Base-by-base conservation (phyloP, 345 rosid species). In the Acer saccharum region DNA sequence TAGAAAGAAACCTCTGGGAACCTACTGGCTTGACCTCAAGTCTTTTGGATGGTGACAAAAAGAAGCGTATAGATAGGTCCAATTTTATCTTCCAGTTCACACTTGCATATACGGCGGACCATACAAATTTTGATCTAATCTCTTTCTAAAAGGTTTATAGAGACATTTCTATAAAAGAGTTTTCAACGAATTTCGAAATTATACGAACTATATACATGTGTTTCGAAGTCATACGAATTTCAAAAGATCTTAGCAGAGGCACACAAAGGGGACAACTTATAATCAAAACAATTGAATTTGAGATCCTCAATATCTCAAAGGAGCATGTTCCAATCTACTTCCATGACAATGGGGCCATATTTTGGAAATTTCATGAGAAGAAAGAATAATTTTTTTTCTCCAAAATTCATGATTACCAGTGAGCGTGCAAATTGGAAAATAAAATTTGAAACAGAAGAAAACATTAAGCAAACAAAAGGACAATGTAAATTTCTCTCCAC, bases 21-120 rank as follows among this genome's bases (percentile, higher is more conserved):
- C 72, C 29, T 20, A 21, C 76, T 13, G 16, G 1, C 29, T 80
- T 80, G 81, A 77, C 83, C 66, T 69, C 32, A 13, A 61, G 77
- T 71, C 81, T 57, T 72, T 63, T 21, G 44, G 1, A 23, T 18
- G 67, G 70, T 48, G 72, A 69, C 61, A 52, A 27, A 52, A 27
- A 17, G 0, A 25, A 46, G 8, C 41, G 7, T 58, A 4, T n/a
- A n/a, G 44, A 32, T 4, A 10, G 12, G 16, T 55, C 62, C 52
- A 35, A 32, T 72, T 57, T 68, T 41, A 12, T 13, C 21, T 9
- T 21, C 44, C 43, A n/a, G 29, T 35, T 20, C 65, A 35, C 75
- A 71, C 46, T 43, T 8, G 7, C 46, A 35, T 35, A 35, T 35
- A 35, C 4, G 39, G 39, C 5, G 39, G 39, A 35, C 39, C 39